Conservation (phyloP, 805 yeast genomes). For the Yarrowia alimentaria region DNA sequence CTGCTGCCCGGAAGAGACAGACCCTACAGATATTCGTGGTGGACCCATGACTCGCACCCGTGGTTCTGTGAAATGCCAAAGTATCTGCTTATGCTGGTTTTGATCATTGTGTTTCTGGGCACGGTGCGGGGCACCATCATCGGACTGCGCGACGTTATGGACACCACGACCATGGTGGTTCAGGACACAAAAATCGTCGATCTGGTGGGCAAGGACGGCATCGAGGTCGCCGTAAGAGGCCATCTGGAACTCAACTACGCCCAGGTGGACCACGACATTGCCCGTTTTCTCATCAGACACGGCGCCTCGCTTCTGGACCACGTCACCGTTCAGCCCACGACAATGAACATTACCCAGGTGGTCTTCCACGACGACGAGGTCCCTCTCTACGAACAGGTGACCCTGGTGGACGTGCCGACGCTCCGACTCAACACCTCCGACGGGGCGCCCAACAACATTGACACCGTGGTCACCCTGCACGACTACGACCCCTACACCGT, state of each 20-base stretch:
- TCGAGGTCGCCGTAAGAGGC: slow-evolving; percentile 16
- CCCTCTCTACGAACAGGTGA: slow-evolving; percentile 6
- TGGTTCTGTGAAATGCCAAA: slow-evolving; percentile 25
- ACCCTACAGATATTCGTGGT: slow-evolving; percentile 13
- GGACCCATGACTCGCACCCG: slow-evolving; percentile 22
- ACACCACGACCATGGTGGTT: slow-evolving; percentile 18
- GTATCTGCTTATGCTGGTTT: slow-evolving; percentile 5
- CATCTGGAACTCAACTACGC: slow-evolving; percentile 6
- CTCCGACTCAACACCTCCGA: not conserved
- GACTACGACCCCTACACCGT: slow-evolving; percentile 18
- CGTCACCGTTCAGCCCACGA: not conserved
- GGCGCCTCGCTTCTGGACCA: slow-evolving; percentile 11
- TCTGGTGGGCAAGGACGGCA: slow-evolving; percentile 14
- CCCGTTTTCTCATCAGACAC: slow-evolving; percentile 5
- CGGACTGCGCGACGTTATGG: slow-evolving; percentile 2
- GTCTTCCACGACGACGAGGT: not conserved
- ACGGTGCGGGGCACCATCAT: slow-evolving; percentile 16
- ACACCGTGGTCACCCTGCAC: slow-evolving; percentile 6
- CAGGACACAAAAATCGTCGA: slow-evolving; percentile 9
- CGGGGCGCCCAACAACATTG: not conserved
- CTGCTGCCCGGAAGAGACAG: not conserved
- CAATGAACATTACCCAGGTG: slow-evolving; percentile 17
- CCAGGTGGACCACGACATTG: not conserved
- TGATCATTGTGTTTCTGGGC: slow-evolving; percentile 4
- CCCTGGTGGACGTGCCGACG: slow-evolving; percentile 9